A percentile compares a stretch with the other conserved stretches of the same genome.
phyloP scores from a whole-genome alignment of 176 grass and related monocot species.

The Oryza longistaminata region DNA sequence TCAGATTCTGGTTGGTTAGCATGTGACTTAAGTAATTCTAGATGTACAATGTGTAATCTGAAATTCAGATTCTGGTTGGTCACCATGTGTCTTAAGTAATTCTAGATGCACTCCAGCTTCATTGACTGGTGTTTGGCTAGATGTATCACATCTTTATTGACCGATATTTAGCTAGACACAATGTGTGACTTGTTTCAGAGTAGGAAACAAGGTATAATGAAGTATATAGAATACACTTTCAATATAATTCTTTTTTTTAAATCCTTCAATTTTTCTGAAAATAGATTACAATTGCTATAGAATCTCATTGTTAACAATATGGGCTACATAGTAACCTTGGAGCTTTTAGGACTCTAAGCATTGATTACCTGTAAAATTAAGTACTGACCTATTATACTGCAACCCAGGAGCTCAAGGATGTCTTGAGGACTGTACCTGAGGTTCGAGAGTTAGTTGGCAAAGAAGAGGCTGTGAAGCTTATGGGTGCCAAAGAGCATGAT shows the following conservation, averaged over 20 bases:
- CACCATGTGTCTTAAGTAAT: too few relatives aligned
- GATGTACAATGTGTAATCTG: too few relatives aligned
- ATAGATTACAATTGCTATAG: not conserved
- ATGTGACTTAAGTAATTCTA: not conserved
- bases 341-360: not conserved
- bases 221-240: not conserved
- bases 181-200: not conserved
- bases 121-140: too few relatives aligned
- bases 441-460: slow-evolving; percentile 62
- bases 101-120: too few relatives aligned
- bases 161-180: not conserved
- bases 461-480: slow-evolving; percentile 49
- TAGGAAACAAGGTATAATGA: not conserved
- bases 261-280: not conserved
- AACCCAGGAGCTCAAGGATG: slow-evolving; percentile 79
- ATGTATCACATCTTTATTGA: not conserved
- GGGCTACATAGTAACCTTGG: not conserved
- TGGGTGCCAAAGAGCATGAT: slow-evolving; percentile 53
- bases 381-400: slow-evolving; percentile 26
- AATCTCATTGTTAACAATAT: not conserved
- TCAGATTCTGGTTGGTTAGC: not conserved
- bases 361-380: not conserved
- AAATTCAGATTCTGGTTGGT: too few relatives aligned
- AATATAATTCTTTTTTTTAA: not conserved
- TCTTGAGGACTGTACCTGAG: slow-evolving; percentile 74